Evolutionary conservation across 352 stramenopile genomes (phyloP).

Genomic region (Thalassiosira hispida): DNA sequence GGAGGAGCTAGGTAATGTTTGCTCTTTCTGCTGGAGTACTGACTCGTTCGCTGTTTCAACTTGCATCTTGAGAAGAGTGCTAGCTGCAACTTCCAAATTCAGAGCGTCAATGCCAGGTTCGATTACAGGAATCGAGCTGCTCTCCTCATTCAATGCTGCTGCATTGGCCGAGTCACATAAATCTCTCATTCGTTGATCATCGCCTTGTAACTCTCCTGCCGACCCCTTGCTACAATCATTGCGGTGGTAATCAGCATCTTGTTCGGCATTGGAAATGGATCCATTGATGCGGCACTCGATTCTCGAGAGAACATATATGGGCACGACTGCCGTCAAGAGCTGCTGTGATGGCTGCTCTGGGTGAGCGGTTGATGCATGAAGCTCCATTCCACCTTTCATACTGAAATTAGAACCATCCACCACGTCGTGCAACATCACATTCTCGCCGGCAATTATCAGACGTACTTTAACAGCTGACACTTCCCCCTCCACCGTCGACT

Average conservation of each 20-base stretch:
- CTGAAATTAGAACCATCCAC: neutral
- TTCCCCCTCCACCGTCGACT: neutral
- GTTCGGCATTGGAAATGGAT: neutral
- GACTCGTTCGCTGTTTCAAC: neutral
- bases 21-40: neutral
- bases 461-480: conserved; percentile 16
- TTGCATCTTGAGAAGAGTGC: conserved; percentile 5
- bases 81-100: neutral
- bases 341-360: neutral
- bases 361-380: neutral
- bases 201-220: neutral
- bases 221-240: neutral
- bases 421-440: neutral
- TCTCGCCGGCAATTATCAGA: conserved; percentile 2
- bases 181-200: neutral
- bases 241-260: neutral
- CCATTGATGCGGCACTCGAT: neutral
- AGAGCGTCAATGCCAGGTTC: neutral
- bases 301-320: neutral
- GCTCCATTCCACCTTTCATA: neutral
- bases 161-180: neutral
- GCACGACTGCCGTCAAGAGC: neutral
- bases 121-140: neutral
- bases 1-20: conserved; percentile 1
- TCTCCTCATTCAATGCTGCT: neutral